These are phyloP conservation scores for Colletotrichum abscissum DNA, from an alignment of 2,329 filamentous ascomycete genomes.

Conservation along the genomic window DNA sequence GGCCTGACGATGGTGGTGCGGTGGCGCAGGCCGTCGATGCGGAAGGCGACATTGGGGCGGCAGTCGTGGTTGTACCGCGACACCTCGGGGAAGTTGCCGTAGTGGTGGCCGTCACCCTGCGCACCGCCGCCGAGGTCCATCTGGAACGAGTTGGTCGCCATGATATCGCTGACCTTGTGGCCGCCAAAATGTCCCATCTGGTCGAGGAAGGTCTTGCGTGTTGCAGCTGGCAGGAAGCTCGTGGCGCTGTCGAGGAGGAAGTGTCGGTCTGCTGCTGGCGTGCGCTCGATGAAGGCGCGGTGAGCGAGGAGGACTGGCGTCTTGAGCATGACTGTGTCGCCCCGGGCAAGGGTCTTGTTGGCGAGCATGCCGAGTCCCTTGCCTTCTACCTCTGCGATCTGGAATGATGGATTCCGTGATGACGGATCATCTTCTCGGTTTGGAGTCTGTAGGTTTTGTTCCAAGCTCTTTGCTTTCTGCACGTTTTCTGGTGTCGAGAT, in stretches of 20 bases:
- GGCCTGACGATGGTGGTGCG: slow-evolving; percentile 50
- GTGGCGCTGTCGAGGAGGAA: slow-evolving; percentile 23
- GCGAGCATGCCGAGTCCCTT: slow-evolving; percentile 41
- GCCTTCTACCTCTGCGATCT: slow-evolving; percentile 39
- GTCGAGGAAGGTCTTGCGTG: slow-evolving; percentile 24
- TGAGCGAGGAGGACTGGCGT: slow-evolving; percentile 33
- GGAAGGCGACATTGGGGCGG: slow-evolving; percentile 56
- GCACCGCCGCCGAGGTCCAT: slow-evolving; percentile 33
- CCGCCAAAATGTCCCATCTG: slow-evolving; percentile 34
- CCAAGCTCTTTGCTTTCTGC: slow-evolving; percentile 13
- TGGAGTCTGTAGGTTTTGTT: neutral
- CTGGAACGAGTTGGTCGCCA: slow-evolving; percentile 37
- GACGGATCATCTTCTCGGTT: neutral
- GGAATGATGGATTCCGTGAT: slow-evolving; percentile 29
- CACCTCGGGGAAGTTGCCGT: slow-evolving; percentile 36
- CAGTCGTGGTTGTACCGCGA: slow-evolving; percentile 59
- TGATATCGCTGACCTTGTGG: slow-evolving; percentile 34
- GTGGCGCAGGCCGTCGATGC: slow-evolving; percentile 52
- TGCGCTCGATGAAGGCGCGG: slow-evolving; percentile 34
- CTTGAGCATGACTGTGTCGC: slow-evolving; percentile 33
- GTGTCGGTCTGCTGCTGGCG: slow-evolving; percentile 7
- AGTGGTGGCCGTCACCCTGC: slow-evolving; percentile 30
- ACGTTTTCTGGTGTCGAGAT: slow-evolving; percentile 45
- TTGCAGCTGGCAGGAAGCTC: slow-evolving; percentile 8
- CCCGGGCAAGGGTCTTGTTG: slow-evolving; percentile 38